Conservation (phyloP, 2,329 filamentous ascomycete species). For the Cylindrodendrum hubeiense region DNA sequence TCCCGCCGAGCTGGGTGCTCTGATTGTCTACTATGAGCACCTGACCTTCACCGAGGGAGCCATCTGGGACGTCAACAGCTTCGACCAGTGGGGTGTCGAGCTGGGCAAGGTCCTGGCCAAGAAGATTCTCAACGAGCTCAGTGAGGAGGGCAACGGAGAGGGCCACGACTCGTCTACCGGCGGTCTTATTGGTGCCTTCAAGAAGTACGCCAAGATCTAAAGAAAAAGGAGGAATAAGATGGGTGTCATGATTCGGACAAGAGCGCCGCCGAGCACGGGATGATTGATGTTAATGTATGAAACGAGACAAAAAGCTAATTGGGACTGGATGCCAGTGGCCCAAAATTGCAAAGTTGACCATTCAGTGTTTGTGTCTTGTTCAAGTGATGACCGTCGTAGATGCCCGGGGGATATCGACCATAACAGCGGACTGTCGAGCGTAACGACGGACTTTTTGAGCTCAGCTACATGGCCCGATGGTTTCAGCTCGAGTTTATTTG, state of each 20-base stretch:
- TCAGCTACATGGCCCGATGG: no score
- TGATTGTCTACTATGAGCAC: constrained; percentile 99
- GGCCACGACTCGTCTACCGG: constrained; percentile 90
- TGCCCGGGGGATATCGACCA: neutral
- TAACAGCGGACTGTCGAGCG: no score
- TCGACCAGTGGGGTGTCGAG: constrained; percentile 99
- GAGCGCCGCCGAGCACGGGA: constrained; percentile 2
- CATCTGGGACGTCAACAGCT: constrained; percentile 99
- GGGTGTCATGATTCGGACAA: neutral
- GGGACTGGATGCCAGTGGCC: neutral
- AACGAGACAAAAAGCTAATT: constrained; percentile 20
- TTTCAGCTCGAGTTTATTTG: neutral
- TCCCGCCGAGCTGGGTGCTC: constrained; percentile 89
- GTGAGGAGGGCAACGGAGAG: constrained; percentile 76
- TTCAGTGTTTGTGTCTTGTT: neutral
- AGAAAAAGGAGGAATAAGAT: constrained; percentile 24
- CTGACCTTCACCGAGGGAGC: constrained; percentile 97
- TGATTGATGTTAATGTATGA: constrained; percentile 26
- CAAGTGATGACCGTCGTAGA: neutral
- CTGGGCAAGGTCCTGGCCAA: constrained; percentile 96
- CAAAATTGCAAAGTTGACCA: constrained; percentile 14
- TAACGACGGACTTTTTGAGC: no score
- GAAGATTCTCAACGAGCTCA: constrained; percentile 89
- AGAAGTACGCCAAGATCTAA: constrained; percentile 74
- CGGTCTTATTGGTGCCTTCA: constrained; percentile 92